phyloP scores from a whole-genome alignment of 2,329 filamentous ascomycete species.

The Colletotrichum truncatum region DNA sequence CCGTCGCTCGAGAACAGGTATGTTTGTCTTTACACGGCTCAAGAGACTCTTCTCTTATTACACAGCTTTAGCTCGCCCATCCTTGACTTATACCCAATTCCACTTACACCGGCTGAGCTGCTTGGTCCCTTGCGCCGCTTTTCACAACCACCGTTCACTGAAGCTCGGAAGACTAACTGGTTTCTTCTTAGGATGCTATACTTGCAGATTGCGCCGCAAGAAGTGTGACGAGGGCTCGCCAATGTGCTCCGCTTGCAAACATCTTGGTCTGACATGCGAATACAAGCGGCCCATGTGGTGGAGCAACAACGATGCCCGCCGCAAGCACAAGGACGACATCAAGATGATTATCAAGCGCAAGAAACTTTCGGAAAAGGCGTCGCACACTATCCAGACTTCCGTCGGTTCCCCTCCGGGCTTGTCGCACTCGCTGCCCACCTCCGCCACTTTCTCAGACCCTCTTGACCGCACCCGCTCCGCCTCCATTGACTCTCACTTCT shows the following conservation, averaged over 20 bases:
- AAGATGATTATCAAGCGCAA: constrained; percentile 98
- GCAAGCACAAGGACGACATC: constrained; percentile 91
- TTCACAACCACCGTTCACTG: constrained; percentile 32
- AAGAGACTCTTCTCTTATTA: neutral
- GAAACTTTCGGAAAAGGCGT: constrained; percentile 89
- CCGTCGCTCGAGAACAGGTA: constrained; percentile 93
- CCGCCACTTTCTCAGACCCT: constrained; percentile 81
- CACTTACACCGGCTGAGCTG: constrained; percentile 13
- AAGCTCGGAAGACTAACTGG: constrained; percentile 13
- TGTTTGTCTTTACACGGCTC: no score
- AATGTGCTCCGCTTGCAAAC: constrained; percentile 72
- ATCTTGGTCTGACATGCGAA: constrained; percentile 87
- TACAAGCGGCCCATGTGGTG: constrained; percentile 98
- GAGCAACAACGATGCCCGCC: constrained; percentile 89
- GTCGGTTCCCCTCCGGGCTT: constrained; percentile 78
- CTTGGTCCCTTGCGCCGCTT: constrained; percentile 25
- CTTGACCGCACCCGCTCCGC: constrained; percentile 77
- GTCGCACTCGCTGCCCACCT: constrained; percentile 83
- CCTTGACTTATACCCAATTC: constrained; percentile 41
- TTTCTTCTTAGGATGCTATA: constrained; percentile 67
- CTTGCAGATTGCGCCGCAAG: constrained; percentile 72
- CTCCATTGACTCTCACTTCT: constrained; percentile 84
- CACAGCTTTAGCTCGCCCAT: constrained; percentile 30
- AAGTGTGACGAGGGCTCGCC: constrained; percentile 75
- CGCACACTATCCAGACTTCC: constrained; percentile 63